Evolutionary conservation across 2,329 filamentous ascomycete species (phyloP).

Genomic region (Diaporthe sp.): DNA sequence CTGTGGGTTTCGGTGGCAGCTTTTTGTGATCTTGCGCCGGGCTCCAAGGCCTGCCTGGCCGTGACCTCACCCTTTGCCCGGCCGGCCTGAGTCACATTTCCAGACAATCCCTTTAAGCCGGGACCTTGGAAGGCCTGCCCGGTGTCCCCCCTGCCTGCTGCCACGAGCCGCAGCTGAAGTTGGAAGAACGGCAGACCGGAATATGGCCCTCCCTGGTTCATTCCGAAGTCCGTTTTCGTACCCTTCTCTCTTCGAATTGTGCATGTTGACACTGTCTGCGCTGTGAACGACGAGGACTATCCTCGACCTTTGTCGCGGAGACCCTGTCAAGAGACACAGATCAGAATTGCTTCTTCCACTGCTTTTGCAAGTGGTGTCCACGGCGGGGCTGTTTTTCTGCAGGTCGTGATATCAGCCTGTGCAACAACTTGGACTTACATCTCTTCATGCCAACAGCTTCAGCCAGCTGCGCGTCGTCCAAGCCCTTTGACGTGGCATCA

Average conservation of each 20-base stretch:
- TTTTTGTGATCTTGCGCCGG: not conserved
- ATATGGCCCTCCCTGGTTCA: not conserved
- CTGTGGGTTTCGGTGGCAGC: not conserved
- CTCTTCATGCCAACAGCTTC: not conserved
- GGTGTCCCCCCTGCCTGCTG: not conserved
- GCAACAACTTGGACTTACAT: not conserved
- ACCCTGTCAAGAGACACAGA: not conserved
- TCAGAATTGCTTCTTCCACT: too few relatives aligned
- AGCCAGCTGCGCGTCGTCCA: too few relatives aligned
- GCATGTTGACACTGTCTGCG: not conserved
- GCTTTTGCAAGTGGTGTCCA: not conserved
- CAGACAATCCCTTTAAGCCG: not conserved
- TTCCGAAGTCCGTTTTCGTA: not conserved
- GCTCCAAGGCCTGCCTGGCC: not conserved
- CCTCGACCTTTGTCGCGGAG: not conserved
- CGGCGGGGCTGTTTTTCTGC: not conserved
- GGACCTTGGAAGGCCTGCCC: not conserved
- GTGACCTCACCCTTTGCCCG: not conserved
- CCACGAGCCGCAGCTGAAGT: not conserved
- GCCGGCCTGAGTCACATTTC: not conserved
- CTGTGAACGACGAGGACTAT: not conserved
- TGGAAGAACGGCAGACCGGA: not conserved
- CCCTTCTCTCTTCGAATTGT: not conserved
- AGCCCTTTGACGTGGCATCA: not conserved
- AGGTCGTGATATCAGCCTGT: too few relatives aligned